Evolutionary conservation across 2,329 filamentous ascomycete genomes (phyloP).

Genomic region (Neonectria punicea): DNA sequence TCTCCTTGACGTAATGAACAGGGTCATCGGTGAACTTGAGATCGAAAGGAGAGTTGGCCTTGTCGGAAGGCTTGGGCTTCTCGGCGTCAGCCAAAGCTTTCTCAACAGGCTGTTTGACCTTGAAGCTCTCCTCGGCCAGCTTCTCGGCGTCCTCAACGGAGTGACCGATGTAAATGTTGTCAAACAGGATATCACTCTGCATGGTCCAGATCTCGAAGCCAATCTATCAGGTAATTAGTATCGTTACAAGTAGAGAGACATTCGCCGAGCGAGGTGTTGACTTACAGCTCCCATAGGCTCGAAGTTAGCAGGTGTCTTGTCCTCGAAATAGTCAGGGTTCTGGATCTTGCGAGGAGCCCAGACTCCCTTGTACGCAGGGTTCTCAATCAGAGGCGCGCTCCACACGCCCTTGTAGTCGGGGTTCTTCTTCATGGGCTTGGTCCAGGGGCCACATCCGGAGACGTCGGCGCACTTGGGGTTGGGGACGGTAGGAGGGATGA

Average conservation of each 20-base stretch:
- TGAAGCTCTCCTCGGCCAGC: conserved; percentile 89
- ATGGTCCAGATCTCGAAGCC: conserved; percentile 99
- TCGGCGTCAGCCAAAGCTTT: conserved; percentile 80
- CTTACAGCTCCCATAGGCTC: conserved; percentile 97
- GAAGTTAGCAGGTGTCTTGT: conserved; percentile 95
- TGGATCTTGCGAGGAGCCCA: conserved; percentile 96
- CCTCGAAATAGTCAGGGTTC: conserved; percentile 97
- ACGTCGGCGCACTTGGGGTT: conserved; percentile 96
- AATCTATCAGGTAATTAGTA: conserved; percentile 66
- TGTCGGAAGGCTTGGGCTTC: conserved; percentile 77
- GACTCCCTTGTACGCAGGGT: conserved; percentile 96
- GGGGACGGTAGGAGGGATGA: conserved; percentile 86
- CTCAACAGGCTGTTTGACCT: conserved; percentile 87
- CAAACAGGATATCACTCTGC: conserved; percentile 98
- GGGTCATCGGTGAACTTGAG: conserved; percentile 93
- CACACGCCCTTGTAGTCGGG: conserved; percentile 99
- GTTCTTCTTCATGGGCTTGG: conserved; percentile 92
- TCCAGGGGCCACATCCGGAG: conserved; percentile 94
- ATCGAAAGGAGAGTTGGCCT: conserved; percentile 76
- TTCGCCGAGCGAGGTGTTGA: conserved; percentile 42
- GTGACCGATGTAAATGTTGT: conserved; percentile 99
- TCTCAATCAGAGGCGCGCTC: conserved; percentile 91
- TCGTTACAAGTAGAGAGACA: background rate
- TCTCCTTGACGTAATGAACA: conserved; percentile 87
- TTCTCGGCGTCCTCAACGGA: conserved; percentile 91